Conservation (phyloP, 2,329 filamentous ascomycete species). For the Botrytis fabae region DNA sequence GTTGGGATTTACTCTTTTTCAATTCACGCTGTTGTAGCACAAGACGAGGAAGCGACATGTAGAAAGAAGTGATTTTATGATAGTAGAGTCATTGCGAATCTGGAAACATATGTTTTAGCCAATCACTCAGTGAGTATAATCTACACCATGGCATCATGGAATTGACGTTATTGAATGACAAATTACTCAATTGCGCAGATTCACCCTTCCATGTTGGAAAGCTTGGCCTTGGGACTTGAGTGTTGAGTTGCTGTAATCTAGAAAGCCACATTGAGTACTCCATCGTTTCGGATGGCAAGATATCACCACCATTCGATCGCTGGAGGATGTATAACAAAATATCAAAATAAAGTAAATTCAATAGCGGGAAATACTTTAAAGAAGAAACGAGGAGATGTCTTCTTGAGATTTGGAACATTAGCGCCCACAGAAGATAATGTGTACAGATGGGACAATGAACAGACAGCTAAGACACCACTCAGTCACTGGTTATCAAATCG, state of each 20-base stretch:
- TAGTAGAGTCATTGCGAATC: neutral
- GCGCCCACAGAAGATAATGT: neutral
- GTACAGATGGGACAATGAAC: neutral
- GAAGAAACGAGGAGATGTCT: neutral
- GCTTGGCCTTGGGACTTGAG: neutral
- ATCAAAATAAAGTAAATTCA: accelerated
- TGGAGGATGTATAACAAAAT: accelerated
- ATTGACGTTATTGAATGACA: neutral
- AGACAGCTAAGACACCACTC: neutral
- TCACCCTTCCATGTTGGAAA: neutral
- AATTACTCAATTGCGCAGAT: neutral
- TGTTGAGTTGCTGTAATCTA: neutral
- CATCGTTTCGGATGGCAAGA: neutral
- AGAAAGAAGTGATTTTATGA: neutral
- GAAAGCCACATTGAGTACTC: neutral
- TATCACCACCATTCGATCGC: neutral
- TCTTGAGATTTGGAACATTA: neutral
- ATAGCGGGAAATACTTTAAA: neutral
- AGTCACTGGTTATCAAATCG: neutral
- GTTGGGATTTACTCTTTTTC: neutral
- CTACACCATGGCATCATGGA: accelerated
- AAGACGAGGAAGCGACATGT: neutral
- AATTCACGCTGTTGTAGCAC: neutral
- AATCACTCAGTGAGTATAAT: accelerated
- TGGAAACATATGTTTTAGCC: neutral